Percentiles rank a stretch among this genome's conserved stretches.
Evolutionary conservation across 2,329 filamentous ascomycete genomes (phyloP).

Genomic region (Coniosporium tulheliwenetii): DNA sequence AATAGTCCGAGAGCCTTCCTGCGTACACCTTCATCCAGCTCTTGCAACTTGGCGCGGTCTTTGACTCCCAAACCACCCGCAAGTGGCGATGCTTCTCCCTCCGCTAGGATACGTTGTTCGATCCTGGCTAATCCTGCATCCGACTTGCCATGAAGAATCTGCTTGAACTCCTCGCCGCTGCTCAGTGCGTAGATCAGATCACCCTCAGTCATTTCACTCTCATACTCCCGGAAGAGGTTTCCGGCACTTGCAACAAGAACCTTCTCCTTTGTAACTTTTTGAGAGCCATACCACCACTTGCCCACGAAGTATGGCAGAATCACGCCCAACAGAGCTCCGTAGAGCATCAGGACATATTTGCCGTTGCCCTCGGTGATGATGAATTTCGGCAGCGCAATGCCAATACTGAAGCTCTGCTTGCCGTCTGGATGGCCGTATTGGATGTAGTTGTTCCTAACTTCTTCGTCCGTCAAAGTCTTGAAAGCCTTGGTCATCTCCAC

Average conservation of each 20-base stretch:
- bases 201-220: conserved; percentile 66
- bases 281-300: conserved; percentile 97
- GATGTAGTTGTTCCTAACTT: conserved; percentile 90
- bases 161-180: conserved; percentile 70
- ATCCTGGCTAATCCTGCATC: conserved; percentile 70
- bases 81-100: conserved; percentile 36
- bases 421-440: conserved; percentile 94
- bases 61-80: conserved; percentile 50
- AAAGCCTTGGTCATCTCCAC: conserved; percentile 96
- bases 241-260: conserved; percentile 88
- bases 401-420: conserved; percentile 96
- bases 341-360: conserved; percentile 86
- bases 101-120: conserved; percentile 62
- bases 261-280: conserved; percentile 82
- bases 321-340: conserved; percentile 76
- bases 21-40: conserved; percentile 63
- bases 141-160: conserved; percentile 60
- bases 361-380: conserved; percentile 88
- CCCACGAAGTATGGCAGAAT: conserved; percentile 85
- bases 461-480: conserved; percentile 94
- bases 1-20: conserved; percentile 79
- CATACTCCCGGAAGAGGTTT: conserved; percentile 85
- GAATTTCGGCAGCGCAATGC: conserved; percentile 85
- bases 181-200: conserved; percentile 71
- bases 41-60: conserved; percentile 61